These are phyloP conservation scores for Sporothrix humicola DNA, from an alignment of 2,329 filamentous ascomycete genomes.

Conservation along the genomic window DNA sequence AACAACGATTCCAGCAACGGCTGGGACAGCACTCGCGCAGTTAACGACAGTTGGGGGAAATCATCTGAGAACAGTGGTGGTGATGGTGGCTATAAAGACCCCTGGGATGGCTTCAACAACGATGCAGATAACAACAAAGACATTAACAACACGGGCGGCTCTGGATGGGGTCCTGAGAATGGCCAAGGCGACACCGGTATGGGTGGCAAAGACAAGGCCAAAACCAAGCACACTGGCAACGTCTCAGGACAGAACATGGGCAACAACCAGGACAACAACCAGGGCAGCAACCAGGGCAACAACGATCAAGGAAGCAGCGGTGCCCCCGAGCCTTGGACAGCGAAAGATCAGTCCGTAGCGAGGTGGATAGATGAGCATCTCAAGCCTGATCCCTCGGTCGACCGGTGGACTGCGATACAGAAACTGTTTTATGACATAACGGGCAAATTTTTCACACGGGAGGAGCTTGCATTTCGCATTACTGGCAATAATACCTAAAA, in stretches of 20 bases:
- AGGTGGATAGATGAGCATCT: not conserved
- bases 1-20: not conserved
- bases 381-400: not conserved
- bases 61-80: not conserved
- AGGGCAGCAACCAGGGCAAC: not conserved
- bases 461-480: conserved; percentile 25
- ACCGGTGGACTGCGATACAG: conserved; percentile 31
- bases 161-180: not conserved
- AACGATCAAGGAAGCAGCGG: not conserved
- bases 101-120: conserved; percentile 18
- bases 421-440: conserved; percentile 7
- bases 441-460: conserved; percentile 15
- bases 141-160: not conserved
- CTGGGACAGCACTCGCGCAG: not conserved
- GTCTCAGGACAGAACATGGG: not conserved
- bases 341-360: conserved; percentile 6
- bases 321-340: conserved; percentile 3
- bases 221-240: not conserved
- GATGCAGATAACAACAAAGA: not conserved
- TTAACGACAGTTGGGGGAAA: not conserved
- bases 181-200: too few relatives aligned
- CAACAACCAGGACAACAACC: not conserved
- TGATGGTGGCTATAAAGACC: conserved; percentile 27
- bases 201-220: too few relatives aligned
- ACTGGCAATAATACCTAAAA: not conserved